A percentile compares a stretch with the other conserved stretches of the same genome.
phyloP scores from a whole-genome alignment of 352 stramenopile genomes.

The Globisporangium takayamanum region DNA sequence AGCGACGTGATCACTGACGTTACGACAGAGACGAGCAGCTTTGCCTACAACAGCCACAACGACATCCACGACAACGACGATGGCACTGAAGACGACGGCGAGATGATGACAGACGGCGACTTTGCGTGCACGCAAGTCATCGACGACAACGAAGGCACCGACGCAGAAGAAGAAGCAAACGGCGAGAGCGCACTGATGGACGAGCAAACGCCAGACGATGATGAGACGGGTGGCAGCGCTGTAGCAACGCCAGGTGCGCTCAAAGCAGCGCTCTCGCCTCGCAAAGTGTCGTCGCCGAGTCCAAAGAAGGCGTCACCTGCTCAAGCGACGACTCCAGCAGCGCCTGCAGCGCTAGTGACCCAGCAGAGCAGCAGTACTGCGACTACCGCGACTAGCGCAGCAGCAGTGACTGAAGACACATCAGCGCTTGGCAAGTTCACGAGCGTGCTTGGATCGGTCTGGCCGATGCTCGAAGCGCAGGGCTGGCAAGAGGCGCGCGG shows the following conservation, averaged over 20 bases:
- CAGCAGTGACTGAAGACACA: conserved; percentile 7
- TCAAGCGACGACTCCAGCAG: background rate
- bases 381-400: no score
- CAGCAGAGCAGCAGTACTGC: background rate
- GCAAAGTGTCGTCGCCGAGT: background rate
- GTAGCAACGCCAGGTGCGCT: no score
- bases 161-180: conserved; percentile 5
- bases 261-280: background rate
- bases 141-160: conserved; percentile 8
- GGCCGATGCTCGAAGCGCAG: conserved; percentile 34
- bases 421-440: conserved; percentile 35
- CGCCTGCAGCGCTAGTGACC: no score
- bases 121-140: conserved; percentile 8
- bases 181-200: conserved; percentile 1
- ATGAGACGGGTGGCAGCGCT: background rate
- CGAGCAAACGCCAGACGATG: background rate
- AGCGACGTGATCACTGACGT: conserved; percentile 9
- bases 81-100: background rate
- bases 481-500: conserved; percentile 65
- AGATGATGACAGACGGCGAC: conserved; percentile 6
- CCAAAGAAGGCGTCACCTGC: background rate
- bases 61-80: conserved; percentile 11
- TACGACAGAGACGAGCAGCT: conserved; percentile 6
- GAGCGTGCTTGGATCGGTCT: conserved; percentile 35
- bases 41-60: background rate